Evolutionary conservation across 805 yeast species (phyloP), one percentile per base, ranked within the genome.

Genomic region (Yamadazyma sp.): DNA sequence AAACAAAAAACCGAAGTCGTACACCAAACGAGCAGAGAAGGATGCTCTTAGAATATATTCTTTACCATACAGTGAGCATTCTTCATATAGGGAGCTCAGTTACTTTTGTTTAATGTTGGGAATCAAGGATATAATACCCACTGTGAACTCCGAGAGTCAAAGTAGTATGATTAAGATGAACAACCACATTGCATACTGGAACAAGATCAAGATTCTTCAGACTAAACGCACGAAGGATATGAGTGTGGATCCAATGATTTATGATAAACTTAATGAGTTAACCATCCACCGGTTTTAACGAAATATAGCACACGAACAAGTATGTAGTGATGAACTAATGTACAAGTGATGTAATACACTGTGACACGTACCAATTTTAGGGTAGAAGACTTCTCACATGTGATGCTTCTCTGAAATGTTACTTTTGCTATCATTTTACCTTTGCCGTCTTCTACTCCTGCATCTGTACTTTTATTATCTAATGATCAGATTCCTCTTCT

Each of bases 11-110:
- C 14, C 28, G 3, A 37, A 45, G 35, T 8, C 28, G 22, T 18
- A 10, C 15, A 40, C 36, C n/a, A 41, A 32, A 32, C 49, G 48
- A 16, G 50, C 51, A 6, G 67, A 59, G 29, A 44, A 43, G 23
- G 45, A 45, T 31, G 44, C 58, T 6, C 44, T 60, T 11, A 55
- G 79, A 32, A 65, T 78, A 1, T 80, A 82, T 48, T 59, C 73
- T 8, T 75, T 90, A 1, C 98, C 99, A 0, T 93, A 93, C 53
- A 83, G 95, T 52, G 99, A 93, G 54, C 99, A 93, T 62, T 87
- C 96, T 8, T 86, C 95, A 40, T 91, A 80, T 51, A 65, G 84
- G 25, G 99, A 93, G 52, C 67, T 93, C 25, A 70, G 82, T 9
- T 70, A 73, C 38, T 86, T 91, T 53, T 75, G 82, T 15, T 62